Conservation (phyloP, 1,284 basidiomycete genomes). For the Rhizopogon hawkerae region DNA sequence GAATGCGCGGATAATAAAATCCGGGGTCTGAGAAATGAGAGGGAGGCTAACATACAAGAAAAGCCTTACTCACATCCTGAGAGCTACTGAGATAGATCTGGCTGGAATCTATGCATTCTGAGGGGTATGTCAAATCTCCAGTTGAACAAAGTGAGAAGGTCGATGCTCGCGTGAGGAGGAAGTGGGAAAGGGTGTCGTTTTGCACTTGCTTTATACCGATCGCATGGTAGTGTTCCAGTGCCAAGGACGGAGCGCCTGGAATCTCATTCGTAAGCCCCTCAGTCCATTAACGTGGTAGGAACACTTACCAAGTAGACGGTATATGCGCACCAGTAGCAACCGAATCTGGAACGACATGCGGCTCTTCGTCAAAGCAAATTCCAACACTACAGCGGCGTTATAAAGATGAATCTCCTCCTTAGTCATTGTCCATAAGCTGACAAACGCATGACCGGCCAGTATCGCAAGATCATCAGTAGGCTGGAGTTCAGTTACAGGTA, state of each 20-base stretch:
- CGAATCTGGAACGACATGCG: slow-evolving; percentile 71
- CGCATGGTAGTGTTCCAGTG: slow-evolving; percentile 67
- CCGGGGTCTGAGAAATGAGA: slow-evolving; percentile 49
- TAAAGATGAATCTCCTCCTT: slow-evolving; percentile 51
- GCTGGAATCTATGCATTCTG: slow-evolving; percentile 68
- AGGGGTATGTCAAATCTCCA: slow-evolving; percentile 61
- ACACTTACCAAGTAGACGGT: slow-evolving; percentile 63
- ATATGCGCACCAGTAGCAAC: slow-evolving; percentile 68
- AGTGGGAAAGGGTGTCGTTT: slow-evolving; percentile 77
- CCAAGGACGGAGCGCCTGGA: slow-evolving; percentile 58
- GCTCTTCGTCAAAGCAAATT: slow-evolving; percentile 66
- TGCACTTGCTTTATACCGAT: slow-evolving; percentile 78
- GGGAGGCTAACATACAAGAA: slow-evolving; percentile 2
- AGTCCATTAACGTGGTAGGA: background rate
- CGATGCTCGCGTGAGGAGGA: slow-evolving; percentile 68
- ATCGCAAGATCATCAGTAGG: slow-evolving; percentile 80
- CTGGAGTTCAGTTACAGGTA: slow-evolving; percentile 75
- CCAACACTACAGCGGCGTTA: slow-evolving; percentile 56
- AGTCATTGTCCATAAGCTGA: slow-evolving; percentile 55
- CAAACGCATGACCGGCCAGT: slow-evolving; percentile 60
- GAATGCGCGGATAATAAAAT: slow-evolving; percentile 72
- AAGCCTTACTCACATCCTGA: slow-evolving; percentile 46
- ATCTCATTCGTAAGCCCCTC: background rate
- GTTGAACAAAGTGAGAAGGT: slow-evolving; percentile 66
- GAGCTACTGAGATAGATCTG: slow-evolving; percentile 73